These are phyloP conservation scores for Endocarpon pusillum DNA, from an alignment of 495 filamentous ascomycete species.

Conservation along the genomic window DNA sequence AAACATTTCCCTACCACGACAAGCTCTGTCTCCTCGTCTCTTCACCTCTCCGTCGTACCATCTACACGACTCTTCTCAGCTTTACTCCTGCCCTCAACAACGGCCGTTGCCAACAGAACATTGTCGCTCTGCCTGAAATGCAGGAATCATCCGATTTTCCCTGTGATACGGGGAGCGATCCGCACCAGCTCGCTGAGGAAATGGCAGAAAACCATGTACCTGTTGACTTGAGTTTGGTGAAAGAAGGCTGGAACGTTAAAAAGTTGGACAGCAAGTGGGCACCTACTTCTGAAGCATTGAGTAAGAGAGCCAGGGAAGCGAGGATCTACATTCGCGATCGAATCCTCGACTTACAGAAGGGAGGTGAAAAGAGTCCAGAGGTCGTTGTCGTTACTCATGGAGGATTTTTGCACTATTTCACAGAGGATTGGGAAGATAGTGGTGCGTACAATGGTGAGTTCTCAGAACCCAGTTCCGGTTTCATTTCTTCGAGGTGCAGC, in stretches of 20 bases:
- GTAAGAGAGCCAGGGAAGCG: slow-evolving; percentile 43
- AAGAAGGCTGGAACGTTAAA: slow-evolving; percentile 58
- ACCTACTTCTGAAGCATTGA: slow-evolving; percentile 38
- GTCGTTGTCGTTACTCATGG: slow-evolving; percentile 55
- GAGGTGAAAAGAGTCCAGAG: slow-evolving; percentile 31
- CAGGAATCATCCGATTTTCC: slow-evolving; percentile 66
- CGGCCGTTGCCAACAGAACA: slow-evolving; percentile 27
- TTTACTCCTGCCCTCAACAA: slow-evolving; percentile 40
- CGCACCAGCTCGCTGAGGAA: slow-evolving; percentile 39
- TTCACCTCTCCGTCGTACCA: slow-evolving; percentile 68
- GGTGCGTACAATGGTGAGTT: slow-evolving; percentile 35
- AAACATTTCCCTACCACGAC: slow-evolving; percentile 44
- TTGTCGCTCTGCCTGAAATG: slow-evolving; percentile 59
- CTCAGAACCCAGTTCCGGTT: not conserved
- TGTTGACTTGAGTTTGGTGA: slow-evolving; percentile 46
- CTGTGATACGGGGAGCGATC: slow-evolving; percentile 59
- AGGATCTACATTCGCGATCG: slow-evolving; percentile 47
- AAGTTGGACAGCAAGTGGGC: slow-evolving; percentile 33
- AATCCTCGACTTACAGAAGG: no score
- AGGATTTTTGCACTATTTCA: slow-evolving; percentile 59
- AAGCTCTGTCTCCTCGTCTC: slow-evolving; percentile 56
- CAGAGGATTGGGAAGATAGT: slow-evolving; percentile 61
- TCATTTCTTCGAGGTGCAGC: not conserved
- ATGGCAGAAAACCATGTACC: slow-evolving; percentile 32
- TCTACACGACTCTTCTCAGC: slow-evolving; percentile 60